A percentile compares a stretch with the other conserved stretches of the same genome.
phyloP scores from a whole-genome alignment of 2,329 filamentous ascomycete genomes.

The Iodosphaeria phyllophila region DNA sequence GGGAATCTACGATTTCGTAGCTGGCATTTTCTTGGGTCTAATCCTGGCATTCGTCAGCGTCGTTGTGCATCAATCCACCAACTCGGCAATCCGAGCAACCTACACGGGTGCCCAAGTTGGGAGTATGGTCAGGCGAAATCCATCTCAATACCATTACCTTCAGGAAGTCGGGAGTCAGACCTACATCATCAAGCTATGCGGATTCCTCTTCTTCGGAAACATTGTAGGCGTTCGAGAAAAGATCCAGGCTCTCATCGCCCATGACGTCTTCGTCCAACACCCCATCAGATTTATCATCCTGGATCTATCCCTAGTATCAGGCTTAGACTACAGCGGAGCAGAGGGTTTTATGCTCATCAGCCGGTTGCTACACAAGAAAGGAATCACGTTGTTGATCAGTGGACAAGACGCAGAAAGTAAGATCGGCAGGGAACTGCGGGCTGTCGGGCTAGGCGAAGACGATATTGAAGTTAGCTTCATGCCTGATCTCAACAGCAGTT shows the following conservation, averaged over 20 bases:
- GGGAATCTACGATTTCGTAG: conserved; percentile 92
- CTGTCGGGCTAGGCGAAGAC: conserved; percentile 63
- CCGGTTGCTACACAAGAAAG: conserved; percentile 57
- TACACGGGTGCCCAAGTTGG: conserved; percentile 79
- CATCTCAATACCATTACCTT: conserved; percentile 73
- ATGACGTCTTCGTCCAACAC: conserved; percentile 55
- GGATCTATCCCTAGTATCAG: conserved; percentile 76
- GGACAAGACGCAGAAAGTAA: conserved; percentile 60
- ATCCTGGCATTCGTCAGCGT: conserved; percentile 80
- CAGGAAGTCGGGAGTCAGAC: conserved; percentile 75
- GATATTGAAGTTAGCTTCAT: conserved; percentile 63
- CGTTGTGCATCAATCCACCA: conserved; percentile 76
- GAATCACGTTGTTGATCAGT: conserved; percentile 66
- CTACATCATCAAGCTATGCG: conserved; percentile 75
- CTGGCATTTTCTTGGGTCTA: conserved; percentile 83
- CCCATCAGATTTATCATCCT: conserved; percentile 83
- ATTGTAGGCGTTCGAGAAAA: conserved; percentile 89
- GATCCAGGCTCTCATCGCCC: conserved; percentile 65
- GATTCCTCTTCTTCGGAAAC: conserved; percentile 96
- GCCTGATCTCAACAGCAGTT: conserved; percentile 75
- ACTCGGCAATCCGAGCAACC: conserved; percentile 76
- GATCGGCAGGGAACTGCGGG: conserved; percentile 60
- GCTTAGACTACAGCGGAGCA: conserved; percentile 87
- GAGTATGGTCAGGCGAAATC: conserved; percentile 82
- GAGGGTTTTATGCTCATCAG: conserved; percentile 91